A percentile compares a stretch with the other conserved stretches of the same genome.
These are phyloP conservation scores for Cytospora piceae DNA, from an alignment of 2,329 filamentous ascomycete genomes.

Conservation along the genomic window DNA sequence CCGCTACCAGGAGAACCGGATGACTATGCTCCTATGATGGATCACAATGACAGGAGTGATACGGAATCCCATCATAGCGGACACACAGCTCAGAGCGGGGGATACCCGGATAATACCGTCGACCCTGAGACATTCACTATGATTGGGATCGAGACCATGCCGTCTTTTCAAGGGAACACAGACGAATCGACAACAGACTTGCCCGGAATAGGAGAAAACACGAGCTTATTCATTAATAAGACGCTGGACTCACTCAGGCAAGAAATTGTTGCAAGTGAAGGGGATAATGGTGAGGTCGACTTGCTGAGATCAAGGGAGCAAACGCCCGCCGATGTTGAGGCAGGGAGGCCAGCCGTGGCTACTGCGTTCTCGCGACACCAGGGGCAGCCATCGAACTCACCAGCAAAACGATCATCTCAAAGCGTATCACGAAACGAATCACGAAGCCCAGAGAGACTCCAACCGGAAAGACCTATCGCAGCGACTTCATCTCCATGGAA, in stretches of 20 bases:
- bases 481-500: neutral
- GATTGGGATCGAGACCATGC: slow-evolving; percentile 60
- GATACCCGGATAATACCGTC: slow-evolving; percentile 38
- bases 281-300: slow-evolving; percentile 24
- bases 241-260: slow-evolving; percentile 56
- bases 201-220: slow-evolving; percentile 58
- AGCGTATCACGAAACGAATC: slow-evolving; percentile 1
- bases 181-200: slow-evolving; percentile 41
- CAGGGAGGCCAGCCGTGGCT: neutral
- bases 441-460: neutral
- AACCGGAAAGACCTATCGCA: neutral
- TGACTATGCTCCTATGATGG: slow-evolving; percentile 20
- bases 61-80: slow-evolving; percentile 31
- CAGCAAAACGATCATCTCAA: slow-evolving; percentile 5
- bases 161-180: slow-evolving; percentile 51
- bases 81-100: slow-evolving; percentile 26
- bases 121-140: slow-evolving; percentile 60
- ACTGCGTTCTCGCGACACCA: neutral
- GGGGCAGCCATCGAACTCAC: neutral
- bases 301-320: slow-evolving; percentile 21
- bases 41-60: slow-evolving; percentile 35
- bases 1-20: slow-evolving; percentile 18
- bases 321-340: slow-evolving; percentile 16
- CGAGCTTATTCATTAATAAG: slow-evolving; percentile 59
- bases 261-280: slow-evolving; percentile 36